phyloP scores from a whole-genome alignment of 2,329 filamentous ascomycete genomes.

The Botrytis byssoidea region DNA sequence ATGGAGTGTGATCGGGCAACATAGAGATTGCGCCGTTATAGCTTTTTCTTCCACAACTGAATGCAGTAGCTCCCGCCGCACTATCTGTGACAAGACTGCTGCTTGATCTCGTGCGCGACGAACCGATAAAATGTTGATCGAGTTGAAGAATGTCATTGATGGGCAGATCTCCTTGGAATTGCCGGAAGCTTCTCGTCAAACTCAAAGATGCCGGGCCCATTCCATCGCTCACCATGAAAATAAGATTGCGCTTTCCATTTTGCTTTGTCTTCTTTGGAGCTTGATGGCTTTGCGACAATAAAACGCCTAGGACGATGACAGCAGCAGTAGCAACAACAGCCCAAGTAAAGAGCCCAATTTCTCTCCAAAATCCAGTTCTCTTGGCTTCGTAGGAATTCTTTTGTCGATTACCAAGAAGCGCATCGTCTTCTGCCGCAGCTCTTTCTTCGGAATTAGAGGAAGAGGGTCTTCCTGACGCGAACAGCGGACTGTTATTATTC shows the following conservation, averaged over 20 bases:
- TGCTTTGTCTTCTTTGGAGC: conserved; percentile 37
- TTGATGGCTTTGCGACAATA: conserved; percentile 64
- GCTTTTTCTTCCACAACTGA: conserved; percentile 87
- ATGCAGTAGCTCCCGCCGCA: conserved; percentile 94
- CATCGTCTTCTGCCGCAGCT: conserved; percentile 48
- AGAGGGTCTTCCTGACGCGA: conserved; percentile 46
- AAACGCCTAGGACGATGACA: conserved; percentile 77
- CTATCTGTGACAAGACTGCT: conserved; percentile 90
- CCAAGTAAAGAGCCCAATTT: conserved; percentile 78
- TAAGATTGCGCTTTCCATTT: conserved; percentile 78
- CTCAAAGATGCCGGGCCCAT: conserved; percentile 94
- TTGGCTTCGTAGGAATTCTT: conserved; percentile 33
- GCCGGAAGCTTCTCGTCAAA: conserved; percentile 81
- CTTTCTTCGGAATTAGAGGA: conserved; percentile 56
- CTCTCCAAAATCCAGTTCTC: conserved; percentile 62
- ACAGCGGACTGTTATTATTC: conserved; percentile 34
- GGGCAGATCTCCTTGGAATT: conserved; percentile 70
- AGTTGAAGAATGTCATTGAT: conserved; percentile 73
- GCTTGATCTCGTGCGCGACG: conserved; percentile 80
- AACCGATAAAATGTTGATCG: conserved; percentile 87
- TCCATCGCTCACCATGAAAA: conserved; percentile 99
- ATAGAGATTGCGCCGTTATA: conserved; percentile 97
- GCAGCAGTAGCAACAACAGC: conserved; percentile 75
- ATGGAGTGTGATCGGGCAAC: conserved; percentile 79
- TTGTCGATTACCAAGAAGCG: conserved; percentile 38